Evolutionary conservation across 169 alveolate genomes (phyloP).

Genomic region (Sarcocystis neurona): DNA sequence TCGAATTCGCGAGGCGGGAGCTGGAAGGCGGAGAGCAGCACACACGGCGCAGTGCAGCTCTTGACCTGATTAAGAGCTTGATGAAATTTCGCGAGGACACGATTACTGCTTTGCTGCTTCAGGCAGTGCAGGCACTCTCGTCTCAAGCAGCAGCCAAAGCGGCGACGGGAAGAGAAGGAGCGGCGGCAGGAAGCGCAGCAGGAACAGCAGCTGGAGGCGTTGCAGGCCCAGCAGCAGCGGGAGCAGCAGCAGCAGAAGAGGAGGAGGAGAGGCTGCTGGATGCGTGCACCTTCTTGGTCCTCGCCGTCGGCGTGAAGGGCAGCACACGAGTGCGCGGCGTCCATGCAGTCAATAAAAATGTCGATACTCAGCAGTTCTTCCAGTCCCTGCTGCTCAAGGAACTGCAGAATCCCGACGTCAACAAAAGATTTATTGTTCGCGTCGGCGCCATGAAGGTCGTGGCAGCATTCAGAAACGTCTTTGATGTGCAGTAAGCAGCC

Average conservation of each 20-base stretch:
- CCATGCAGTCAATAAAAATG: background rate
- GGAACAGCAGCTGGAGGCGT: background rate
- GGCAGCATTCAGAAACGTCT: constrained; percentile 36
- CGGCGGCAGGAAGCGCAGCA: background rate
- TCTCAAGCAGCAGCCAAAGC: background rate
- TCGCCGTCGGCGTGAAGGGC: constrained; percentile 39
- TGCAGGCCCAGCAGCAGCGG: background rate
- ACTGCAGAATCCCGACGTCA: background rate
- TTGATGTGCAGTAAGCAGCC: constrained; percentile 26
- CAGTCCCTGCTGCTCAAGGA: constrained; percentile 1
- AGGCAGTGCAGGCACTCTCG: constrained; percentile 18
- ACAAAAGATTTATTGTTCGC: background rate
- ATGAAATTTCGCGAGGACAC: constrained; percentile 24
- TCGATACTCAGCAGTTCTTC: constrained; percentile 16
- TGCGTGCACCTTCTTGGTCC: constrained; percentile 21
- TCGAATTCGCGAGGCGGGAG: constrained; percentile 48
- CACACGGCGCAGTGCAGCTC: constrained; percentile 43
- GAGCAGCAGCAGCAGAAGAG: background rate
- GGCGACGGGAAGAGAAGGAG: background rate
- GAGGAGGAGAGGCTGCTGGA: constrained; percentile 25
- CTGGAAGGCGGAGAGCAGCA: constrained; percentile 40
- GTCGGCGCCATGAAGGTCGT: constrained; percentile 43
- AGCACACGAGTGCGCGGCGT: constrained; percentile 27
- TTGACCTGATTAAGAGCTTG: constrained; percentile 42
- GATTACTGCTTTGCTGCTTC: constrained; percentile 28